phyloP scores from a whole-genome alignment of 148 eudicot species.

The Chenopodium berlandieri region DNA sequence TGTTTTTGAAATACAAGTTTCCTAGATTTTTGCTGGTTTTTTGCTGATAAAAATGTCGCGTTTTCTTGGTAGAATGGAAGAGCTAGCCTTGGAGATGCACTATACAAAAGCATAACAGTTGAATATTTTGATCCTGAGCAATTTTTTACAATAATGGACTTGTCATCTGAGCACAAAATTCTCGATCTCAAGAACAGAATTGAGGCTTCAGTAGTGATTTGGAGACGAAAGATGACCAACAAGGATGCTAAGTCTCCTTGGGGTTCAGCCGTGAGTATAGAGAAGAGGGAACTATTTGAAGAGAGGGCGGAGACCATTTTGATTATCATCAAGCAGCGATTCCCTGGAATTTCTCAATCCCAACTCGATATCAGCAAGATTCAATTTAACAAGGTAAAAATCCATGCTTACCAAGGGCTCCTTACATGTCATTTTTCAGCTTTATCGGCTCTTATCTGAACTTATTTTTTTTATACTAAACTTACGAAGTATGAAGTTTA shows the following conservation, averaged over 20 bases:
- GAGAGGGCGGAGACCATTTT: constrained; percentile 68
- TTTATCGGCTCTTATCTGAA: too few species aligned
- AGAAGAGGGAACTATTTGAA: constrained; percentile 73
- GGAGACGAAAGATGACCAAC: constrained; percentile 62
- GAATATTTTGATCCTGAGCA: constrained; percentile 68
- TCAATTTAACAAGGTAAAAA: constrained; percentile 53
- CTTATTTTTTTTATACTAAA: too few species aligned
- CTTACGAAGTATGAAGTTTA: neutral
- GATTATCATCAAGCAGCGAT: constrained; percentile 55
- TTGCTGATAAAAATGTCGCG: neutral
- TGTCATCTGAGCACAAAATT: constrained; percentile 71
- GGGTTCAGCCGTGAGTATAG: constrained; percentile 69
- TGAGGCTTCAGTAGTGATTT: constrained; percentile 73
- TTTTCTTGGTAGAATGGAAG: constrained; percentile 54
- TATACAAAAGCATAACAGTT: constrained; percentile 56
- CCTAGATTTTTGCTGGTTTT: neutral
- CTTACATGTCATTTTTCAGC: neutral
- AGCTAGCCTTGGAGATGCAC: constrained; percentile 62
- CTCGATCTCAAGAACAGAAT: constrained; percentile 66
- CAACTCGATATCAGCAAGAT: constrained; percentile 68
- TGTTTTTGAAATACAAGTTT: neutral
- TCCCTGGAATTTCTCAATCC: constrained; percentile 71
- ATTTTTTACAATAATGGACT: constrained; percentile 52
- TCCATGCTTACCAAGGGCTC: neutral
- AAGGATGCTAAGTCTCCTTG: constrained; percentile 63